Percentiles rank a stretch among this genome's conserved stretches.
Conservation (phyloP, 139 green algal species). For the Picochlorum sp. region DNA sequence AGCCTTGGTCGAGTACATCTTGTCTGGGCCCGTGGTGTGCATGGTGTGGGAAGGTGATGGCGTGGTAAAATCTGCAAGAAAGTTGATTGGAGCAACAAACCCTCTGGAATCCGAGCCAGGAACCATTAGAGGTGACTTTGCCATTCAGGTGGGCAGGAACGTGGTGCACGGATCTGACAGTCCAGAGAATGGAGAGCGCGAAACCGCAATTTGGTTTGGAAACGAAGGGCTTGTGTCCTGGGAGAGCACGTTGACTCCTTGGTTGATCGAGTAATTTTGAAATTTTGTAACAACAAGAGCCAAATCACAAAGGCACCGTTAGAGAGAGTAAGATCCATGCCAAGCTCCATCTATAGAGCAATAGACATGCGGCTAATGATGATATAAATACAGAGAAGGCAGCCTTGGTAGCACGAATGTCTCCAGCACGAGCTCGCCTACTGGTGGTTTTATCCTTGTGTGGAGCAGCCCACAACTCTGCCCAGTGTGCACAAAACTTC, state of each 20-base stretch:
- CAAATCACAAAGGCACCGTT: background rate
- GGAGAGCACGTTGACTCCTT: constrained; percentile 52
- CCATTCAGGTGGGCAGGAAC: constrained; percentile 85
- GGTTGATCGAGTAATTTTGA: constrained; percentile 53
- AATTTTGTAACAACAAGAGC: constrained; percentile 9
- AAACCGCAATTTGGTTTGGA: constrained; percentile 83
- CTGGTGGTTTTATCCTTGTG: too few relatives aligned
- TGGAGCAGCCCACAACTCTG: too few relatives aligned
- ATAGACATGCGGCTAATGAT: too few relatives aligned
- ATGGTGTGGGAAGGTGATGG: constrained; percentile 97
- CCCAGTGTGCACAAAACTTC: too few relatives aligned
- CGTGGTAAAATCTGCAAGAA: constrained; percentile 83
- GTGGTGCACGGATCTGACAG: constrained; percentile 89
- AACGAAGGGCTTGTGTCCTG: constrained; percentile 50
- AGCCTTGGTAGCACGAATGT: too few relatives aligned
- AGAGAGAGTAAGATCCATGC: background rate
- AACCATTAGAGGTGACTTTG: constrained; percentile 88
- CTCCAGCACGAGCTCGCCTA: too few relatives aligned
- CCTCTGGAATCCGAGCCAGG: constrained; percentile 83
- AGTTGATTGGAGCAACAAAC: constrained; percentile 75
- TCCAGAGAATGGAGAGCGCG: constrained; percentile 83
- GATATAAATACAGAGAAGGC: too few relatives aligned
- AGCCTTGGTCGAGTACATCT: constrained; percentile 93
- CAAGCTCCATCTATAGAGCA: too few relatives aligned
- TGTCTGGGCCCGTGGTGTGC: constrained; percentile 89